Conservation (phyloP, 306 rosid species). For the Trifolium subterraneum region DNA sequence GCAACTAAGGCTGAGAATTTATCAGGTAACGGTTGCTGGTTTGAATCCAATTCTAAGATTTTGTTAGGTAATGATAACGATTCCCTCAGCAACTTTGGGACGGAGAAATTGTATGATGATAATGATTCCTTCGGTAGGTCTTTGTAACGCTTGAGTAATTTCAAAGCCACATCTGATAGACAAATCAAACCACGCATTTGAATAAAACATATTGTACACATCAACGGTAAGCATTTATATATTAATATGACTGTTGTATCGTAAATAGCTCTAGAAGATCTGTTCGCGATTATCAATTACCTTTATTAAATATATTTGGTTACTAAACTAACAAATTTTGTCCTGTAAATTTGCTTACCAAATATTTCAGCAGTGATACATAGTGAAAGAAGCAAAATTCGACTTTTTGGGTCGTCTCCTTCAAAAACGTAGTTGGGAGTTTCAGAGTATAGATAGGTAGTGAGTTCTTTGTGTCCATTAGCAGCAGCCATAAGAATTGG, state of each 20-base stretch:
- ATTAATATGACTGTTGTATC: too few relatives aligned
- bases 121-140: neutral
- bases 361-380: conserved; percentile 36
- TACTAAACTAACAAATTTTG: too few relatives aligned
- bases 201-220: neutral
- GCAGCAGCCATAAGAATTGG: conserved; percentile 29
- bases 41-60: neutral
- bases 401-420: too few relatives aligned
- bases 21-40: neutral
- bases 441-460: neutral
- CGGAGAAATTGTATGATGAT: neutral
- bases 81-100: neutral
- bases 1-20: neutral
- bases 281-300: too few relatives aligned
- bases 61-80: neutral
- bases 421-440: neutral
- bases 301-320: too few relatives aligned
- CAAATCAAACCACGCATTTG: neutral
- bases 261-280: too few relatives aligned
- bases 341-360: neutral
- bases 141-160: neutral
- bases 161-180: conserved; percentile 30
- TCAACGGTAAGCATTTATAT: too few relatives aligned
- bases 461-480: conserved; percentile 25
- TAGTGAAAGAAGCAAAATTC: neutral